These are phyloP conservation scores for Evansstolkia leycettana DNA, from an alignment of 495 filamentous ascomycete species.

Conservation along the genomic window DNA sequence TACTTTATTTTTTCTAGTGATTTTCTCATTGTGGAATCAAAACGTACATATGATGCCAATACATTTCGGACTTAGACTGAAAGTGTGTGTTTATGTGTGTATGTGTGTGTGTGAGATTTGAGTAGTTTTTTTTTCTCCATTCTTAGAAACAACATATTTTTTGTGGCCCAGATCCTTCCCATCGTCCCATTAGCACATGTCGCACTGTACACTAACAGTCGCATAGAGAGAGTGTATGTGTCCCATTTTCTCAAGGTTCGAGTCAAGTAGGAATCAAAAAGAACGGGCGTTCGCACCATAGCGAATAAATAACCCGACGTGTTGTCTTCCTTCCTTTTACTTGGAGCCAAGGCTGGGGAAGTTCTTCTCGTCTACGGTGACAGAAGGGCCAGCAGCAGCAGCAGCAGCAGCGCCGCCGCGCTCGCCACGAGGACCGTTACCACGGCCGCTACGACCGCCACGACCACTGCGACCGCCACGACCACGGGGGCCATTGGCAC, in stretches of 20 bases:
- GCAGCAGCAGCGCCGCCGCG: slow-evolving; percentile 20
- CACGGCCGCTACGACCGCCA: slow-evolving; percentile 20
- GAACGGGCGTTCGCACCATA: too few relatives aligned
- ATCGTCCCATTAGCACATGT: background rate
- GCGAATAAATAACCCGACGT: too few relatives aligned
- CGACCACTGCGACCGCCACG: slow-evolving; percentile 25
- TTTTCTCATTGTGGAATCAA: slow-evolving; percentile 1
- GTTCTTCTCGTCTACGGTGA: slow-evolving; percentile 39
- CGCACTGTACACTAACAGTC: too few relatives aligned
- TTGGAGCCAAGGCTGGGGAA: slow-evolving; percentile 37
- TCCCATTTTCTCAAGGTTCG: too few relatives aligned
- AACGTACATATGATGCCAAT: slow-evolving; percentile 1
- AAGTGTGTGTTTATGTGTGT: background rate
- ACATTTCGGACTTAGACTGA: background rate
- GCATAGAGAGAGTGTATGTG: too few relatives aligned
- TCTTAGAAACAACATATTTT: too few relatives aligned
- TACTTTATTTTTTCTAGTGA: background rate
- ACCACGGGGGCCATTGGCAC: slow-evolving; percentile 25
- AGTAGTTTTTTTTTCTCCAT: too few relatives aligned
- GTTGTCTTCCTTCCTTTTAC: slow-evolving; percentile 15
- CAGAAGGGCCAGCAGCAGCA: slow-evolving; percentile 12
- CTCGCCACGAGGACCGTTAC: slow-evolving; percentile 21
- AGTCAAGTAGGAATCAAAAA: slow-evolving; percentile 9
- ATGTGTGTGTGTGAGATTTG: too few relatives aligned
- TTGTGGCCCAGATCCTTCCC: background rate